Evolutionary conservation across 306 rosid species (phyloP).

Genomic region (Quercus mongolica): DNA sequence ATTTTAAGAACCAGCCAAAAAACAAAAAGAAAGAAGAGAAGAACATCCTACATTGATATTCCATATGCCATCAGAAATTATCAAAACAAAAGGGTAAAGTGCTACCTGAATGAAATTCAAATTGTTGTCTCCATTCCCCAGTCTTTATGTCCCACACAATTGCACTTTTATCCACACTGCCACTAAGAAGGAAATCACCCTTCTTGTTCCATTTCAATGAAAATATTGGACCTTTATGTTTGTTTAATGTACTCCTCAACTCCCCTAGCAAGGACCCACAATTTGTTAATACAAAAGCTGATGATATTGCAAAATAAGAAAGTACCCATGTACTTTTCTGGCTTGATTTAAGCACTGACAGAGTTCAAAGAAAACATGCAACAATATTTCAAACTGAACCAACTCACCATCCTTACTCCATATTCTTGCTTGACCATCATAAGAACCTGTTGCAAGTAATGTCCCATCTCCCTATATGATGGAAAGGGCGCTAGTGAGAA

Average conservation of each 20-base stretch:
- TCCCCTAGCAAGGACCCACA: slow-evolving; percentile 48
- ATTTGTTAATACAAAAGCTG: neutral
- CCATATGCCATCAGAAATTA: neutral
- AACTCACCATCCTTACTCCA: slow-evolving; percentile 63
- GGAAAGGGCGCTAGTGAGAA: neutral
- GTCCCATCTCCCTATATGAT: slow-evolving; percentile 53
- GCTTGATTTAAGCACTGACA: neutral
- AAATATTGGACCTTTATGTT: slow-evolving; percentile 91
- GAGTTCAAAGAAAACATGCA: neutral
- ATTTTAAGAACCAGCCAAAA: neutral
- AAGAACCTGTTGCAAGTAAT: slow-evolving; percentile 68
- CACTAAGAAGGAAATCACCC: slow-evolving; percentile 92
- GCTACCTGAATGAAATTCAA: slow-evolving; percentile 85
- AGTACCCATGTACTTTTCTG: neutral
- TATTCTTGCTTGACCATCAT: slow-evolving; percentile 77
- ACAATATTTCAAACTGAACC: neutral
- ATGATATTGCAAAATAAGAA: neutral
- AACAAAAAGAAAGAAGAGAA: neutral
- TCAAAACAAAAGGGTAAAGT: neutral
- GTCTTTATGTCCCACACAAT: slow-evolving; percentile 94
- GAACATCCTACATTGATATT: neutral
- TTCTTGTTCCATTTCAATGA: slow-evolving; percentile 93
- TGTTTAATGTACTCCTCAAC: slow-evolving; percentile 67
- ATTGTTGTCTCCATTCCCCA: slow-evolving; percentile 87
- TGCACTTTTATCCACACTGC: slow-evolving; percentile 92